Conservation (phyloP, 2,329 filamentous ascomycete species). For the Colletotrichum ledebouriae region DNA sequence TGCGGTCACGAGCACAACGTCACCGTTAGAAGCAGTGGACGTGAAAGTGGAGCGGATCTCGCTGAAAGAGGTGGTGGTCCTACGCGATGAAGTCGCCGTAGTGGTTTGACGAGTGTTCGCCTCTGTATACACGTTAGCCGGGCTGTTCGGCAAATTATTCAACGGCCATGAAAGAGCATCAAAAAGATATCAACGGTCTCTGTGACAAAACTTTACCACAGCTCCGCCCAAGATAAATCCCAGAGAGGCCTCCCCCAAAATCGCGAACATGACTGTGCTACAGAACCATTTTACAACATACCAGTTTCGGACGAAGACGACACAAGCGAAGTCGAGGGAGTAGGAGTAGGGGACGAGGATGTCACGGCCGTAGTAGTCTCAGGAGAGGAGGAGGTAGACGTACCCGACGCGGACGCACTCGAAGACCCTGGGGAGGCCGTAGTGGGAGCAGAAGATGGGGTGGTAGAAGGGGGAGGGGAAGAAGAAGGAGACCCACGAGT, state of each 20-base stretch:
- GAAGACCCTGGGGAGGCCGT: slow-evolving; percentile 41
- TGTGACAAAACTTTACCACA: not conserved
- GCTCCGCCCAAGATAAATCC: not conserved
- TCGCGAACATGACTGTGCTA: slow-evolving; percentile 29
- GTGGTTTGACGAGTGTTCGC: slow-evolving; percentile 49
- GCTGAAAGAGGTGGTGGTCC: slow-evolving; percentile 52
- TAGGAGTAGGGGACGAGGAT: slow-evolving; percentile 36
- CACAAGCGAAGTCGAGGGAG: not conserved
- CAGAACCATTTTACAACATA: slow-evolving; percentile 40
- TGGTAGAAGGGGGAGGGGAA: slow-evolving; percentile 48
- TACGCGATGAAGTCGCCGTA: slow-evolving; percentile 47
- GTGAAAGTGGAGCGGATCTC: slow-evolving; percentile 58
- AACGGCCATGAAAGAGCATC: not conserved
- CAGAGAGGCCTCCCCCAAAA: slow-evolving; percentile 12
- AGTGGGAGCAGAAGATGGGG: slow-evolving; percentile 47
- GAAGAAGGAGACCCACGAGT: slow-evolving; percentile 44
- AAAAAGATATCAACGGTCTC: not conserved
- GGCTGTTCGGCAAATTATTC: not conserved
- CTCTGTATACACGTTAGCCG: slow-evolving; percentile 28
- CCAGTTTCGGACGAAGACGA: slow-evolving; percentile 36
- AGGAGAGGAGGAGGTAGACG: slow-evolving; percentile 44
- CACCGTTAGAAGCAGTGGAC: slow-evolving; percentile 61
- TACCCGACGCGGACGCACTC: slow-evolving; percentile 42
- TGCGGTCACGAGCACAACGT: slow-evolving; percentile 60
- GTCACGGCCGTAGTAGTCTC: slow-evolving; percentile 42